Evolutionary conservation across 1,284 basidiomycete species (phyloP).

Genomic region (Pterulicium gracile): DNA sequence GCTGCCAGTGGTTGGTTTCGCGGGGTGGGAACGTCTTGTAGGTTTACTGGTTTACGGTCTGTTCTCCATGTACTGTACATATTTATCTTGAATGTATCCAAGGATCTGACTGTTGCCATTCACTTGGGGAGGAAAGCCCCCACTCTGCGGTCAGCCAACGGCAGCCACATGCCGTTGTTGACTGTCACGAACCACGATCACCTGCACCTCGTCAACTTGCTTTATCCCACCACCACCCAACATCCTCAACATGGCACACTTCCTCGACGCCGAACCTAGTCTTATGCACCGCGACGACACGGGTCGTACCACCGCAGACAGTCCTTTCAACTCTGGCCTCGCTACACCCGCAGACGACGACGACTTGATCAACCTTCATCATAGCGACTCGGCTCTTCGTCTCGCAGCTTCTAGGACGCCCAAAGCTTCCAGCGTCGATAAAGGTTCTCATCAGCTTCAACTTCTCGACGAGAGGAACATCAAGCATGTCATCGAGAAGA

Average conservation of each 20-base stretch:
- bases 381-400: neutral
- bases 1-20: too few relatives aligned
- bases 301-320: neutral
- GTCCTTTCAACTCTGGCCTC: neutral
- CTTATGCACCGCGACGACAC: neutral
- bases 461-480: neutral
- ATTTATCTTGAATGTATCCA: too few relatives aligned
- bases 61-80: too few relatives aligned
- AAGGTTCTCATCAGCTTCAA: neutral
- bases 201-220: neutral
- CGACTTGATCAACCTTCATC: neutral
- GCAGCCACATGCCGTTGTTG: neutral
- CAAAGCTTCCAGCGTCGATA: neutral
- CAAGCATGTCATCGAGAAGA: neutral
- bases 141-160: neutral
- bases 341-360: neutral
- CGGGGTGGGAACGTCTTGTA: too few relatives aligned
- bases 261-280: neutral
- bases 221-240: neutral
- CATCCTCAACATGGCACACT: neutral
- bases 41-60: too few relatives aligned
- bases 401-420: neutral
- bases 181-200: neutral
- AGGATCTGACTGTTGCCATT: neutral
- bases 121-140: neutral